Evolutionary conservation across 805 yeast genomes (phyloP).

Genomic region (Wickerhamomyces rabaulensis): DNA sequence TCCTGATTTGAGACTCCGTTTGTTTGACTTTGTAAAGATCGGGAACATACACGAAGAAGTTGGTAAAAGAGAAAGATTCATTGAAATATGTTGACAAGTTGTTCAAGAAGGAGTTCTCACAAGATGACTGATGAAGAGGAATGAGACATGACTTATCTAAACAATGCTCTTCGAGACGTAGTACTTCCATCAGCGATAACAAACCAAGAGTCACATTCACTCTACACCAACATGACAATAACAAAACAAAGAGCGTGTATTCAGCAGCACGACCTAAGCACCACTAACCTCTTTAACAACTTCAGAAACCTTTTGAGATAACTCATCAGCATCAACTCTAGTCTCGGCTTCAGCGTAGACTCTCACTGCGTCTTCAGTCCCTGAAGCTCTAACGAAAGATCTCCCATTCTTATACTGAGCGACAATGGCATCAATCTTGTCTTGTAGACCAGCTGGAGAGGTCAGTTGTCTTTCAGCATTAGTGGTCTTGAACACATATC

Average conservation of each 20-base stretch:
- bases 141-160: too few species aligned
- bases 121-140: too few species aligned
- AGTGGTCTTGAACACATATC: constrained; percentile 74
- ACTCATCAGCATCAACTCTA: constrained; percentile 38
- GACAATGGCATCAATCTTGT: constrained; percentile 61
- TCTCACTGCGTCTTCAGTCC: constrained; percentile 96
- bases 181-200: too few species aligned
- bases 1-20: too few species aligned
- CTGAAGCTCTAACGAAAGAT: constrained; percentile 93
- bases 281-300: constrained; percentile 25
- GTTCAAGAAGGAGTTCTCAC: too few species aligned
- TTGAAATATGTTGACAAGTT: too few species aligned
- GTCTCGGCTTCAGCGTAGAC: constrained; percentile 86
- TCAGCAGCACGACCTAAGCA: constrained; percentile 1
- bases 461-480: constrained; percentile 84
- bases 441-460: constrained; percentile 76
- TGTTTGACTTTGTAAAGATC: too few species aligned
- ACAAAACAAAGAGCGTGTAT: not conserved
- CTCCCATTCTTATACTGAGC: constrained; percentile 55
- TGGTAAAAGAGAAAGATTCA: too few species aligned
- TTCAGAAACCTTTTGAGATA: constrained; percentile 36
- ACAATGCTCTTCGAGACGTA: too few species aligned
- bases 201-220: too few species aligned
- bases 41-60: too few species aligned
- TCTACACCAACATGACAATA: not conserved